A percentile compares a stretch with the other conserved stretches of the same genome.
phyloP scores from a whole-genome alignment of 208 protist genomes.

The Leishmania amazonensis region DNA sequence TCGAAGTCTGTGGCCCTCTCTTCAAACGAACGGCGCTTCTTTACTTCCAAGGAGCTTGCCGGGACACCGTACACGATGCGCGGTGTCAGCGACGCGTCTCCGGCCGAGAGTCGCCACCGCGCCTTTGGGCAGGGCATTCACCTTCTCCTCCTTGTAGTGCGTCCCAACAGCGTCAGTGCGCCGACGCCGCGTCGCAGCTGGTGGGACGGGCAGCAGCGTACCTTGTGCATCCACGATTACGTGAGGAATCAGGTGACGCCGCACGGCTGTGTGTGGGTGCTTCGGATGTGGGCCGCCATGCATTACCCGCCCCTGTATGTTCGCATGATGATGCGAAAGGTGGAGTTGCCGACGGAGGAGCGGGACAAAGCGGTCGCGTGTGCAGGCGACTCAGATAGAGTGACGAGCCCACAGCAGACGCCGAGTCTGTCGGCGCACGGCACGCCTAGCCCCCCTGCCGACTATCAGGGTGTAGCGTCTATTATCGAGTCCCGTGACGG shows the following conservation, averaged over 20 bases:
- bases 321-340: conserved; percentile 10
- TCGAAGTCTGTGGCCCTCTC: conserved; percentile 1
- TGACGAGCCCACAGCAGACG: background rate
- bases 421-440: background rate
- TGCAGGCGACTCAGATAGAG: no score
- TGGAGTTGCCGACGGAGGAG: background rate
- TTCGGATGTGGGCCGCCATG: conserved; percentile 51
- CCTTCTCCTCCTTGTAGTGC: conserved; percentile 39
- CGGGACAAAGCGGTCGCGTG: background rate
- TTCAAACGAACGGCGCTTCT: conserved; percentile 32
- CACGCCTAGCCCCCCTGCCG: background rate
- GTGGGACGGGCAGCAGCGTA: conserved; percentile 14
- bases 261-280: conserved; percentile 45
- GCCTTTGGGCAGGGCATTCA: conserved; percentile 83
- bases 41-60: conserved; percentile 45
- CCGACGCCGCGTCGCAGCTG: conserved; percentile 7
- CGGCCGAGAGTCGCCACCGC: conserved; percentile 47
- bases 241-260: conserved; percentile 21
- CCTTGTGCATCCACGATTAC: conserved; percentile 4
- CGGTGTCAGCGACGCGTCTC: conserved; percentile 36
- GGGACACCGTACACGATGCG: conserved; percentile 78
- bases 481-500: background rate
- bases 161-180: conserved; percentile 7
- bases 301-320: conserved; percentile 43
- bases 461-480: background rate